These are phyloP conservation scores for Sugiyamaella neomexicana DNA, from an alignment of 1,139 yeast genomes.

Conservation along the genomic window DNA sequence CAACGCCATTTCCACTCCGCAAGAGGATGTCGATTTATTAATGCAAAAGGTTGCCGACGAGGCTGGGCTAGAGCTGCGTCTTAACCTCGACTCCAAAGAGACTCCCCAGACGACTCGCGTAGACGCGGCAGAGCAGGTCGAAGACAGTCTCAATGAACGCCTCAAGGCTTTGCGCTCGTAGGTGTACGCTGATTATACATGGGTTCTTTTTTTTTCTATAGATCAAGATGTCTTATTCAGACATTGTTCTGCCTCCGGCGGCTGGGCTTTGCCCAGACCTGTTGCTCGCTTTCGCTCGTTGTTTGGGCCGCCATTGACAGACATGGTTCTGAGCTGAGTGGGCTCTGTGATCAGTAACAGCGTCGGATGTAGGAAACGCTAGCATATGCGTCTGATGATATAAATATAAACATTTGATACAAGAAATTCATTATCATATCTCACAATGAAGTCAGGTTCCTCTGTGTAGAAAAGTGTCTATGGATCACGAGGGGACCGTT, in stretches of 20 bases:
- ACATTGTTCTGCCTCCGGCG: background rate
- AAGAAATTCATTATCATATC: too few species aligned
- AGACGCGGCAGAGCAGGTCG: slow-evolving; percentile 68
- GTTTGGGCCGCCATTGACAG: too few species aligned
- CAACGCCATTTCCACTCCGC: slow-evolving; percentile 87
- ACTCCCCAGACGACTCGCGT: slow-evolving; percentile 40
- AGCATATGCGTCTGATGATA: too few species aligned
- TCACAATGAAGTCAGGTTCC: too few species aligned
- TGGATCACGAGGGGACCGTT: too few species aligned
- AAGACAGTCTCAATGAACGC: slow-evolving; percentile 84
- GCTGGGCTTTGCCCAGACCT: slow-evolving; percentile 10
- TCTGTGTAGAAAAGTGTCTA: too few species aligned
- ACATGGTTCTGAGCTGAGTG: too few species aligned
- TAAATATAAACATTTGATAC: too few species aligned
- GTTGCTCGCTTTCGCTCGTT: background rate
- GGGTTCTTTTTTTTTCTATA: too few species aligned
- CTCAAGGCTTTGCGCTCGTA: slow-evolving; percentile 70
- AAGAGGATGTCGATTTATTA: slow-evolving; percentile 89
- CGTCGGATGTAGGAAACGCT: too few species aligned
- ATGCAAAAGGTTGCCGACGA: slow-evolving; percentile 96
- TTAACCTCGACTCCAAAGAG: slow-evolving; percentile 57
- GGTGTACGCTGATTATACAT: background rate
- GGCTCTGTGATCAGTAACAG: too few species aligned
- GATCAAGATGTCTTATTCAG: too few species aligned
- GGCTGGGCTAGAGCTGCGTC: slow-evolving; percentile 92